Conservation (phyloP, 129 eudicot genomes). For the carrot (Daucus carota) region DH1_v3.0 NC_030385.2:39433501-39434000, state of each 20-base stretch:
- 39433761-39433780: too few species aligned
- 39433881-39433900: background rate
- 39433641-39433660: too few species aligned
- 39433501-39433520: too few species aligned
- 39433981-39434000: background rate
- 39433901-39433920: background rate
- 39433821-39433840: background rate
- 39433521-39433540: background rate
- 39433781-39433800: background rate
- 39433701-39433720: too few species aligned
- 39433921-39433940: background rate
- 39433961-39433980: background rate
- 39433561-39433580: background rate
- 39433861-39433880: background rate
- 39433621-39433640: too few species aligned
- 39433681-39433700: background rate
- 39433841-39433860: background rate
- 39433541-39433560: too few species aligned
- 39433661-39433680: background rate
- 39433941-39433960: background rate
- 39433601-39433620: too few species aligned
- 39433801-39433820: background rate
- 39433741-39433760: background rate
- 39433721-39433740: background rate
- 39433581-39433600: too few species aligned